These are phyloP conservation scores for Chlorella sp. DNA, from an alignment of 139 green algal species.

Conservation along the genomic window DNA sequence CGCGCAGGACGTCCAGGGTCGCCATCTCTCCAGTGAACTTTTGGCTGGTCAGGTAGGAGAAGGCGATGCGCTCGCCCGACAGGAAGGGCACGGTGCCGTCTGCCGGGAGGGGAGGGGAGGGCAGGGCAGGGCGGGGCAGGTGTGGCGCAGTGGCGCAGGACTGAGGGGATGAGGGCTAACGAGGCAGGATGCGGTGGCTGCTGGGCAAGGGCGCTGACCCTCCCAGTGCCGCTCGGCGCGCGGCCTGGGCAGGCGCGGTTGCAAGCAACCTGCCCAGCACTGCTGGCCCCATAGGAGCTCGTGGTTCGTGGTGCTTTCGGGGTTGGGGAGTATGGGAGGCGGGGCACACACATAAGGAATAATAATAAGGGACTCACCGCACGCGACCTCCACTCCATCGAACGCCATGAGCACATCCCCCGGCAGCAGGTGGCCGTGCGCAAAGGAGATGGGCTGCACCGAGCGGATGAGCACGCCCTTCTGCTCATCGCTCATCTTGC, in stretches of 20 bases:
- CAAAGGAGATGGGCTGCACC: conserved; percentile 71
- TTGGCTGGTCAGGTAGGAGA: conserved; percentile 92
- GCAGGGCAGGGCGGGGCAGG: background rate
- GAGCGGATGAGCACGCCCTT: conserved; percentile 83
- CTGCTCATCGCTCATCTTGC: conserved; percentile 31
- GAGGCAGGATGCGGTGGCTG: background rate
- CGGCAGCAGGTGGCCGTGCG: conserved; percentile 55
- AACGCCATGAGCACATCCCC: conserved; percentile 94
- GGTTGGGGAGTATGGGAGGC: too few species aligned
- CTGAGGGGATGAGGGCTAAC: background rate
- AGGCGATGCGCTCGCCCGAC: conserved; percentile 93
- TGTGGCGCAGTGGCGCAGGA: background rate
- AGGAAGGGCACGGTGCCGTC: conserved; percentile 98
- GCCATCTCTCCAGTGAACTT: conserved; percentile 91
- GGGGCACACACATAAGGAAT: too few species aligned
- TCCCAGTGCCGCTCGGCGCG: background rate
- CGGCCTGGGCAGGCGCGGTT: too few species aligned
- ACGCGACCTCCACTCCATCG: conserved; percentile 77
- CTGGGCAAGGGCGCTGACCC: background rate
- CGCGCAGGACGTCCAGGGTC: conserved; percentile 74
- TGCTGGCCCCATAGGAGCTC: too few species aligned
- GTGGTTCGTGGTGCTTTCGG: too few species aligned
- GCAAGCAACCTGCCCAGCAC: too few species aligned
- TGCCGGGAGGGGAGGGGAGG: background rate
- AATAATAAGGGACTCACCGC: background rate